Percentiles rank a stretch among this genome's conserved stretches.
These are phyloP conservation scores for Stagonosporopsis chrysanthemi DNA, from an alignment of 2,329 filamentous ascomycete genomes.

Conservation along the genomic window DNA sequence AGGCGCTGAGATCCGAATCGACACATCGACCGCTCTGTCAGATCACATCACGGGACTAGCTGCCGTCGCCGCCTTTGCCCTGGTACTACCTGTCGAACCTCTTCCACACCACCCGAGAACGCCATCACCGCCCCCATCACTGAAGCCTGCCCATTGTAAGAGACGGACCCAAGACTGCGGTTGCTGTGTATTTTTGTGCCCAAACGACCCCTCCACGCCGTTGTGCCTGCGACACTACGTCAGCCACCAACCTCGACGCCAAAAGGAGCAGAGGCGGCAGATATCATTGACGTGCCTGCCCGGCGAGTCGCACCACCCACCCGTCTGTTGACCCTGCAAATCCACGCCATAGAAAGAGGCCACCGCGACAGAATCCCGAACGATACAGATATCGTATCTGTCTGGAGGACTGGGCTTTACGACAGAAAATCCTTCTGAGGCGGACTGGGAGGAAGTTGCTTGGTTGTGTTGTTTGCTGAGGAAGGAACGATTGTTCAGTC, in stretches of 20 bases:
- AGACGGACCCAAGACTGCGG: slow-evolving; percentile 21
- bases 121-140: slow-evolving; percentile 19
- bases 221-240: slow-evolving; percentile 34
- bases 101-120: slow-evolving; percentile 23
- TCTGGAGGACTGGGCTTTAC: not conserved
- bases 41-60: slow-evolving; percentile 43
- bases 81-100: slow-evolving; percentile 37
- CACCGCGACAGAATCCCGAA: not conserved
- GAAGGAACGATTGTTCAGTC: slow-evolving; percentile 23
- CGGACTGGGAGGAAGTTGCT: slow-evolving; percentile 15
- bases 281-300: slow-evolving; percentile 12
- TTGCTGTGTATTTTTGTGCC: slow-evolving; percentile 21
- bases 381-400: not conserved
- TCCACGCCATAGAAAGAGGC: slow-evolving; percentile 4
- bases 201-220: slow-evolving; percentile 26
- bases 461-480: slow-evolving; percentile 22
- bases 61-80: slow-evolving; percentile 27
- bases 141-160: slow-evolving; percentile 23
- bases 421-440: slow-evolving; percentile 1
- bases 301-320: slow-evolving; percentile 9
- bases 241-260: slow-evolving; percentile 31
- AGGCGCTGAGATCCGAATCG: slow-evolving; percentile 33
- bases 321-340: not conserved
- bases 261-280: slow-evolving; percentile 19
- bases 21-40: slow-evolving; percentile 18